Conservation (phyloP, 2,329 filamentous ascomycete genomes). For the Ophiostoma perfectum region DNA sequence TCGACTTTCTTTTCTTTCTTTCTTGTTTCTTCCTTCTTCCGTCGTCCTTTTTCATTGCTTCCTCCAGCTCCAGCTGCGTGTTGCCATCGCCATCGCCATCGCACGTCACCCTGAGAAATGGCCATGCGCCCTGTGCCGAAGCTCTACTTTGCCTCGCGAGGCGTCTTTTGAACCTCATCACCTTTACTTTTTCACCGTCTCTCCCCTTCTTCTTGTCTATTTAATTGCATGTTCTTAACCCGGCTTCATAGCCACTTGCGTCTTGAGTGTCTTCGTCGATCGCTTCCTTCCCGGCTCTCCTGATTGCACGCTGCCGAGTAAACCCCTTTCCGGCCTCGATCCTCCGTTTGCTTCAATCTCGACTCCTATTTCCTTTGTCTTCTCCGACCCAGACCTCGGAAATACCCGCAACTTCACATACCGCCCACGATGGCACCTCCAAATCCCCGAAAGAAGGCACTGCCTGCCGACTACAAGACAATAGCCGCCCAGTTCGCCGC, state of each 20-base stretch:
- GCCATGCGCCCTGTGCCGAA: slow-evolving; percentile 16
- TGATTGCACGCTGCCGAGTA: neutral
- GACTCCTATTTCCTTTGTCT: slow-evolving; percentile 5
- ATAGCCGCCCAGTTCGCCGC: slow-evolving; percentile 51
- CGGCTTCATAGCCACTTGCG: neutral
- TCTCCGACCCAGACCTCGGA: neutral
- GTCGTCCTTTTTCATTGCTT: neutral
- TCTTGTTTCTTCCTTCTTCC: neutral
- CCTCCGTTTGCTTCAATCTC: neutral
- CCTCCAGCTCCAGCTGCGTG: neutral
- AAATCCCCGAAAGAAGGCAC: slow-evolving; percentile 27
- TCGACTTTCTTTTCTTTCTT: slow-evolving; percentile 9
- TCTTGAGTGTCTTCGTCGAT: too few species aligned
- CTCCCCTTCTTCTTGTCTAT: slow-evolving; percentile 3
- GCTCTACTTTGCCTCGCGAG: slow-evolving; percentile 16
- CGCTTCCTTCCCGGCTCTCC: neutral
- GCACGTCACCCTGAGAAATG: slow-evolving; percentile 10
- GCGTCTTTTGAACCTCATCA: slow-evolving; percentile 6
- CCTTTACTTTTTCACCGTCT: neutral
- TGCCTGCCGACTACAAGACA: slow-evolving; percentile 43
- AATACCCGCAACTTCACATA: neutral
- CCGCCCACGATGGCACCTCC: slow-evolving; percentile 23
- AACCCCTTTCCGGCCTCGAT: slow-evolving; percentile 5
- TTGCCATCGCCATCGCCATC: neutral
- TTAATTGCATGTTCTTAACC: neutral